A percentile compares a stretch with the other conserved stretches of the same genome.
phyloP scores from a whole-genome alignment of 352 stramenopile genomes.

The Phytophthora melonis region DNA sequence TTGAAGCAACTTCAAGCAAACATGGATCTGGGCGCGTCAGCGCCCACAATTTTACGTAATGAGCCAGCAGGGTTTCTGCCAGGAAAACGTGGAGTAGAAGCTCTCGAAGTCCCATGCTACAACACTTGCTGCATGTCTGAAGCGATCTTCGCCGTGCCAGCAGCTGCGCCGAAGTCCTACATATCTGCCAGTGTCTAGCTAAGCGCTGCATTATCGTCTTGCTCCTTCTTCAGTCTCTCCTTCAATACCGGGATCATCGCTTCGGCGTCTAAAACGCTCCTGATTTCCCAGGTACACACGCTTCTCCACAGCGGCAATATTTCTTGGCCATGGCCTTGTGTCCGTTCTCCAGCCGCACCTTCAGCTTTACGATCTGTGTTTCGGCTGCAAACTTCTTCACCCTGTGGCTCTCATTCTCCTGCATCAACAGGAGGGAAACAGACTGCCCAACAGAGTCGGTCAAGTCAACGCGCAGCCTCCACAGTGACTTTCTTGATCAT shows the following conservation, averaged over 20 bases:
- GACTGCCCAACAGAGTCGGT: not conserved
- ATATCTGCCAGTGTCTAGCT: not conserved
- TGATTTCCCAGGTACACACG: not conserved
- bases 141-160: slow-evolving; percentile 5
- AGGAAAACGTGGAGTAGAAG: no score
- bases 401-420: not conserved
- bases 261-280: not conserved
- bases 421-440: not conserved
- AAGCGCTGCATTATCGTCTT: not conserved
- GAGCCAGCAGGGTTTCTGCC: not conserved
- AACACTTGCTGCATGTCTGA: no score
- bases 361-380: slow-evolving; percentile 7
- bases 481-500: not conserved
- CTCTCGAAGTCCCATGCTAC: no score
- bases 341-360: not conserved
- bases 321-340: not conserved
- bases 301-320: not conserved
- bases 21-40: no score
- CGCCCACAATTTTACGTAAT: no score
- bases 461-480: not conserved
- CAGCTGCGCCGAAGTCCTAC: not conserved
- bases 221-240: slow-evolving; percentile 3
- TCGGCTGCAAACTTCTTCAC: not conserved
- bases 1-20: no score
- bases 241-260: not conserved